These are phyloP conservation scores for Aureobasidium sp. DNA, from an alignment of 2,329 filamentous ascomycete genomes.

Conservation along the genomic window DNA sequence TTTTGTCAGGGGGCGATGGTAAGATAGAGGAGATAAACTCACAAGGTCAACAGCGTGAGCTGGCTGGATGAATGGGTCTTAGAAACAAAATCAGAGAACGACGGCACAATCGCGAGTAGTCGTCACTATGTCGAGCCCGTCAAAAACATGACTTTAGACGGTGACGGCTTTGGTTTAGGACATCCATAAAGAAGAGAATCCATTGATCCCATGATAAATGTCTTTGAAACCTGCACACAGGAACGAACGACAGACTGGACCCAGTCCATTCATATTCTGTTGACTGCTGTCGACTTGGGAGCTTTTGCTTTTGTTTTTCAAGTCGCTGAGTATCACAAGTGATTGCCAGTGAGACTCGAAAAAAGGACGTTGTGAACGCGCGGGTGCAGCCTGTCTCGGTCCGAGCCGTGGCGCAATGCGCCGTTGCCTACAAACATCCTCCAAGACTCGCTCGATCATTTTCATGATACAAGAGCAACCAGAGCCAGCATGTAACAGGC, in stretches of 20 bases:
- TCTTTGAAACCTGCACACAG: not conserved
- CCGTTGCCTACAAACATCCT: not conserved
- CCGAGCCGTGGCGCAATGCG: not conserved
- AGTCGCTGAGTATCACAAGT: not conserved
- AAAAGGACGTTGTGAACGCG: not conserved
- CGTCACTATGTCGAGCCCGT: constrained; percentile 2
- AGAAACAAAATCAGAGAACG: not conserved
- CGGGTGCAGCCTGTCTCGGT: not conserved
- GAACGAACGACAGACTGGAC: not conserved
- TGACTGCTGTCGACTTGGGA: not conserved
- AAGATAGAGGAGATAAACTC: not conserved
- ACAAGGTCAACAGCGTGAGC: not conserved
- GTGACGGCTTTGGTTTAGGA: not conserved
- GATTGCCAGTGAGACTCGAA: not conserved
- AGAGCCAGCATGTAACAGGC: not conserved
- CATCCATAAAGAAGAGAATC: constrained; percentile 1
- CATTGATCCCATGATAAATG: not conserved
- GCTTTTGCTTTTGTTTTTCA: not conserved
- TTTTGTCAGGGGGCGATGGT: not conserved
- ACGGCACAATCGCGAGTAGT: not conserved
- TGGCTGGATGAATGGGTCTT: not conserved
- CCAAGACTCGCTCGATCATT: not conserved
- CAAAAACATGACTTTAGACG: constrained; percentile 1
- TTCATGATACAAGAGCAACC: not conserved
- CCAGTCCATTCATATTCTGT: constrained; percentile 1